A percentile compares a stretch with the other conserved stretches of the same genome.
Evolutionary conservation across 441 rosid species (phyloP).

Genomic region (Euphorbia schlechtendalii): DNA sequence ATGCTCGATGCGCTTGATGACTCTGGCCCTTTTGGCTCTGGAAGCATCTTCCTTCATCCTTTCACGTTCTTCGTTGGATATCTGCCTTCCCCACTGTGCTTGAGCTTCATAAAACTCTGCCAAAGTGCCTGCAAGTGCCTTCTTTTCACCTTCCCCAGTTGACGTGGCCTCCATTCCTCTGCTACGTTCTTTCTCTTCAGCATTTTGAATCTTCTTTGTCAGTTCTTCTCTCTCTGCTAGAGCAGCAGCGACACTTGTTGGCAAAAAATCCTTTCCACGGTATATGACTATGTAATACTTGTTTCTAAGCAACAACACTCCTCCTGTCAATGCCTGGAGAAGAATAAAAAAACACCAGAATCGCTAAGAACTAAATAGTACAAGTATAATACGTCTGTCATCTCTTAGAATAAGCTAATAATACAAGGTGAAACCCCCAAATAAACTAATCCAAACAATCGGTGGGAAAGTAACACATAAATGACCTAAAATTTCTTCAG

Average conservation of each 20-base stretch:
- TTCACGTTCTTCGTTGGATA: constrained; percentile 69
- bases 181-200: constrained; percentile 60
- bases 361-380: not conserved
- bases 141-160: constrained; percentile 44
- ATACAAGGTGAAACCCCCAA: constrained; percentile 7
- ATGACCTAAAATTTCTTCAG: not conserved
- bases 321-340: constrained; percentile 77
- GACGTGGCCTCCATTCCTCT: constrained; percentile 41
- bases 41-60: constrained; percentile 86
- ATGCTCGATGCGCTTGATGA: constrained; percentile 66
- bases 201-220: constrained; percentile 70
- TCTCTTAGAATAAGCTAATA: not conserved
- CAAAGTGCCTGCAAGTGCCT: constrained; percentile 76
- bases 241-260: constrained; percentile 72
- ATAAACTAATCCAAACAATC: not conserved
- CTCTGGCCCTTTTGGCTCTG: constrained; percentile 54
- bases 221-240: constrained; percentile 79
- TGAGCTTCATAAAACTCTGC: constrained; percentile 97
- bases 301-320: constrained; percentile 84
- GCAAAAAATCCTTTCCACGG: constrained; percentile 96
- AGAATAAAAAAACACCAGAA: constrained; percentile 14
- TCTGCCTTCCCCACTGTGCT: constrained; percentile 80
- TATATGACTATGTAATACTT: constrained; percentile 83
- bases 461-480: not conserved
- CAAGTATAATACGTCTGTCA: not conserved